A percentile compares a stretch with the other conserved stretches of the same genome.
These are phyloP conservation scores for Phyllosticta citrichinensis DNA, from an alignment of 2,329 filamentous ascomycete species.

Conservation along the genomic window DNA sequence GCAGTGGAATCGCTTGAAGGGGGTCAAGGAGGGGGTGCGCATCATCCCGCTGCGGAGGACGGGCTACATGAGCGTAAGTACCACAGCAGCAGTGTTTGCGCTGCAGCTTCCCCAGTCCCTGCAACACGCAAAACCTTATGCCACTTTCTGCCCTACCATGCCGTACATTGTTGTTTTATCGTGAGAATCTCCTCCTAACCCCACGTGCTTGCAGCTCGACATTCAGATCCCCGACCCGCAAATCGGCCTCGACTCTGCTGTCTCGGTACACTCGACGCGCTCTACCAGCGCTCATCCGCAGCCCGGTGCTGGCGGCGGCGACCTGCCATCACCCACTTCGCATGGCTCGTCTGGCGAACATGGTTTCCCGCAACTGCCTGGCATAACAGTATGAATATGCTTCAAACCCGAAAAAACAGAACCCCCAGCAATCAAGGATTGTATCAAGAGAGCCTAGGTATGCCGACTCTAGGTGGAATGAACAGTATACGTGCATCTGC, in stretches of 20 bases:
- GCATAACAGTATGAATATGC: neutral
- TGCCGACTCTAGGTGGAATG: neutral
- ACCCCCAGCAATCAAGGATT: neutral
- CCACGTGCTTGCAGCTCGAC: slow-evolving; percentile 47
- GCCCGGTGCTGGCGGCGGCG: neutral
- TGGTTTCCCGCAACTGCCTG: neutral
- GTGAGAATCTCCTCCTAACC: neutral
- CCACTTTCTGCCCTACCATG: neutral
- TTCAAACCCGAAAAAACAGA: neutral
- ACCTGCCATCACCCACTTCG: neutral
- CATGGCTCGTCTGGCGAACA: neutral
- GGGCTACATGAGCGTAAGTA: slow-evolving; percentile 71
- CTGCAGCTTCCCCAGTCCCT: neutral
- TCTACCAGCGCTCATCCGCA: neutral
- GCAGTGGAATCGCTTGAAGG: slow-evolving; percentile 66
- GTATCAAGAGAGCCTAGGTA: neutral
- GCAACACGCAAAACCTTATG: neutral
- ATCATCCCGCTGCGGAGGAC: slow-evolving; percentile 72
- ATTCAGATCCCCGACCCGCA: slow-evolving; percentile 75
- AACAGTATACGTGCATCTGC: neutral
- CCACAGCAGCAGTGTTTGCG: neutral
- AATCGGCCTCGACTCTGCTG: slow-evolving; percentile 34
- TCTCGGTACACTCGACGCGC: slow-evolving; percentile 3
- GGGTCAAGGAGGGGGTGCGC: slow-evolving; percentile 53
- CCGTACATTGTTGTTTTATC: neutral